Evolutionary conservation across 2,329 filamentous ascomycete species (phyloP).

Genomic region (Aspergillus unguis): DNA sequence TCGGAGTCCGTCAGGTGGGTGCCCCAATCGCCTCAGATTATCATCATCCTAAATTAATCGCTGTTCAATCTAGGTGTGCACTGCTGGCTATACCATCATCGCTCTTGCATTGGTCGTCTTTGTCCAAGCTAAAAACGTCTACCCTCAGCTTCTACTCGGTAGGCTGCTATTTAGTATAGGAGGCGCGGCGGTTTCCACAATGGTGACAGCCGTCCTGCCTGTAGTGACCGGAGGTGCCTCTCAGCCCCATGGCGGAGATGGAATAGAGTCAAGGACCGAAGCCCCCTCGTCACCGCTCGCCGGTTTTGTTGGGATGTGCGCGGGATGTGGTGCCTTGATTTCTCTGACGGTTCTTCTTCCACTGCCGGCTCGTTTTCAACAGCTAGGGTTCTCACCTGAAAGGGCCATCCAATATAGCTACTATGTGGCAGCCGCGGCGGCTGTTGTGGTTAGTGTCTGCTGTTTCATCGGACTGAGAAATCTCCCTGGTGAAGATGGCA

Average conservation of each 20-base stretch:
- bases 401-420: conserved; percentile 79
- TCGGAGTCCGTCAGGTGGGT: conserved; percentile 48
- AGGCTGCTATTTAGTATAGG: conserved; percentile 85
- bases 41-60: not conserved
- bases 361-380: conserved; percentile 74
- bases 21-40: not conserved
- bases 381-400: conserved; percentile 67
- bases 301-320: conserved; percentile 87
- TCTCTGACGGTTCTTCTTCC: conserved; percentile 81
- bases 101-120: conserved; percentile 73
- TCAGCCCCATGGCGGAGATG: conserved; percentile 13
- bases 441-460: conserved; percentile 67
- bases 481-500: conserved; percentile 70
- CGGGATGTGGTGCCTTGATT: conserved; percentile 84
- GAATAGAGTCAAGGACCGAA: conserved; percentile 13
- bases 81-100: conserved; percentile 78
- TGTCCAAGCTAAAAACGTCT: conserved; percentile 81
- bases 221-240: conserved; percentile 53
- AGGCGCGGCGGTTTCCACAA: conserved; percentile 89
- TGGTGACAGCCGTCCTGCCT: conserved; percentile 94
- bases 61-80: conserved; percentile 45
- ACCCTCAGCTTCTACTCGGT: conserved; percentile 81
- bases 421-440: conserved; percentile 74
- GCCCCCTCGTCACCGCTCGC: conserved; percentile 65
- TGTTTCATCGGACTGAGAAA: conserved; percentile 74